Base-by-base conservation (phyloP, 1,284 basidiomycete genomes). In the Trametes hirsuta region DNA sequence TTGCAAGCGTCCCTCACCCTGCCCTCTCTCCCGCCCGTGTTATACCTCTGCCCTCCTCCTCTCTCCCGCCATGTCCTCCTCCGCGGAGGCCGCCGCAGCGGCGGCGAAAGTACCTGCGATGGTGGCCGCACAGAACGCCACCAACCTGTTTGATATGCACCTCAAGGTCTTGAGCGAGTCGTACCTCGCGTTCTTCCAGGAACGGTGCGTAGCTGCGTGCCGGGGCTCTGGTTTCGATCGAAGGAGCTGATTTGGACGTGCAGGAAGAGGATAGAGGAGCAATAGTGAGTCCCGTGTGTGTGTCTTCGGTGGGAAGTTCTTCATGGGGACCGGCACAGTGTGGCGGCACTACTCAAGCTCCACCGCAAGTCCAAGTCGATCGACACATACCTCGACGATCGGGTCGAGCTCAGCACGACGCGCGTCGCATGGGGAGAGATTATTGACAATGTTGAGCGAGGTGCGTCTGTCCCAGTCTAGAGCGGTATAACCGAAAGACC, bases 231-330 rank as follows among this genome's bases (percentile, higher is more conserved):
- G 64, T 48, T 59, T 36, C 59, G 37, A n/a, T 45, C 12, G 21
- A 49, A 40, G 35, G 21, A 53, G 52, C 53, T 61, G 60, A 68
- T 61, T 56, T 56, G 39, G 55, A 18, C 42, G 54, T 64, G 46
- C 71, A 95, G 93, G 70, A 88, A 87, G 71, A 84, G 84, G 49
- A 89, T 95, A 61, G 94, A 95, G 73, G 93, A 95, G 69, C 73
- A 76, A 55, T 95, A 95, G 91, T 93, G 70, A 73, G 87, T 75
- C 21, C 21, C 34, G 35, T 14, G n/a, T 25, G 4, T 12, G 11
- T 12, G 18, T n/a, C 9, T 41, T 8, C 21, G 34, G 12, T n/a
- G 34, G 47, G 37, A 42, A 25, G 53, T 15, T n/a, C 18, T 14
- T 59, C 47, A 61, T 30, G 36, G 2, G 3, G 45, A 5, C 36